Percentiles rank a stretch among this genome's conserved stretches.
Conservation (phyloP, 2,329 filamentous ascomycete genomes). For the Endocalyx cinctus region DNA sequence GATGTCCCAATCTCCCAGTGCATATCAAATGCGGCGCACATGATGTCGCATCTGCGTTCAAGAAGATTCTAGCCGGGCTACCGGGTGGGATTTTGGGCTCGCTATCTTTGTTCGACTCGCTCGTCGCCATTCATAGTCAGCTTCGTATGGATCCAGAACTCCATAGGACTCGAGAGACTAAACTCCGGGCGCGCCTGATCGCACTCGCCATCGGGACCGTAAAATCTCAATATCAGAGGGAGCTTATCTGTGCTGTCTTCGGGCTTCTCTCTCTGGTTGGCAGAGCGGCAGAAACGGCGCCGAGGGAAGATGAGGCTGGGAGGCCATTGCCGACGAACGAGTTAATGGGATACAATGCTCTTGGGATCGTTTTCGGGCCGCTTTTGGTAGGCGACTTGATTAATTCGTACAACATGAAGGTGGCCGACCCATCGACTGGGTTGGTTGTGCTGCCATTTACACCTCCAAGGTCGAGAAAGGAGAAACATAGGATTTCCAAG, state of each 20-base stretch:
- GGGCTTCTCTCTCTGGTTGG: conserved; percentile 60
- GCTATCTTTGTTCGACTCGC: conserved; percentile 54
- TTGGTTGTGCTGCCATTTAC: conserved; percentile 38
- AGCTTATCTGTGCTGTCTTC: conserved; percentile 63
- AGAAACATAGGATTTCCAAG: conserved; percentile 31
- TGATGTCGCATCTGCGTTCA: conserved; percentile 65
- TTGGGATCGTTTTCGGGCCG: conserved; percentile 63
- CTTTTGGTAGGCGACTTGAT: conserved; percentile 56
- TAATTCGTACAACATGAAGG: conserved; percentile 44
- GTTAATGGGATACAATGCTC: conserved; percentile 59
- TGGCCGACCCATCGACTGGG: conserved; percentile 37
- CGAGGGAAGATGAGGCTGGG: conserved; percentile 47
- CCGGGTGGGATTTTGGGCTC: conserved; percentile 65
- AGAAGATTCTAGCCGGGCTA: conserved; percentile 57
- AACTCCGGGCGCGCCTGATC: conserved; percentile 59
- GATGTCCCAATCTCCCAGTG: conserved; percentile 53
- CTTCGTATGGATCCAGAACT: conserved; percentile 48
- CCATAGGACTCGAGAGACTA: conserved; percentile 48
- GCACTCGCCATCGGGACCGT: conserved; percentile 58
- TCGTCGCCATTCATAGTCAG: conserved; percentile 57
- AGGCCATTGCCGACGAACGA: conserved; percentile 51
- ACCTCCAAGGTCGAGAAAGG: conserved; percentile 38
- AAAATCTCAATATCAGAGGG: conserved; percentile 55
- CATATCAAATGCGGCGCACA: conserved; percentile 58
- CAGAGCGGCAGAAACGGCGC: conserved; percentile 48